phyloP scores from a whole-genome alignment of 768 basidiomycete genomes.

The Royoungia palumana region DNA sequence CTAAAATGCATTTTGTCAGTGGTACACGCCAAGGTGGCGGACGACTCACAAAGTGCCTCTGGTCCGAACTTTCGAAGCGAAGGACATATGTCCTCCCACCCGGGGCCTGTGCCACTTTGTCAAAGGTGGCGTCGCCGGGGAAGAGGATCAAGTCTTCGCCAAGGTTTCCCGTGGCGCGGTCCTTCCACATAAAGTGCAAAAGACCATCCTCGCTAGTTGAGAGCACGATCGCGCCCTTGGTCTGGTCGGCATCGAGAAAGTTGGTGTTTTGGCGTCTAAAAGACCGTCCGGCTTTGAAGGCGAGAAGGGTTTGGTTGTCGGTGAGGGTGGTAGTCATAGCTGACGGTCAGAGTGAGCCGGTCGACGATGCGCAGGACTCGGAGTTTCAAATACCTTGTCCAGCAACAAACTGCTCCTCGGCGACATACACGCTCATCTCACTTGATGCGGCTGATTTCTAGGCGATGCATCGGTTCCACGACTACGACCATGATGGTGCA shows the following conservation, averaged over 20 bases:
- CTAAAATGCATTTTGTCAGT: constrained; percentile 34
- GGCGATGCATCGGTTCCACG: too few relatives aligned
- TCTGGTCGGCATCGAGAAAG: constrained; percentile 60
- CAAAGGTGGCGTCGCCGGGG: constrained; percentile 80
- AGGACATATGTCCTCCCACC: constrained; percentile 79
- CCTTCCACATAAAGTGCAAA: constrained; percentile 78
- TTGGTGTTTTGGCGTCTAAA: constrained; percentile 66
- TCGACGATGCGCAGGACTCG: constrained; percentile 19
- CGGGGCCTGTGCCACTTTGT: constrained; percentile 63
- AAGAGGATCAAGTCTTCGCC: constrained; percentile 88
- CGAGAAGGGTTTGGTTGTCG: constrained; percentile 34
- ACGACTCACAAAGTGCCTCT: constrained; percentile 80
- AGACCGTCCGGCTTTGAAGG: constrained; percentile 71
- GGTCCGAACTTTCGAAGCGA: constrained; percentile 87
- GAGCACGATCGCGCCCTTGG: constrained; percentile 72
- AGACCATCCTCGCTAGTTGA: constrained; percentile 71
- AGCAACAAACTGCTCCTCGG: too few relatives aligned
- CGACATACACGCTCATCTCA: too few relatives aligned
- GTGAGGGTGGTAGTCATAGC: constrained; percentile 28
- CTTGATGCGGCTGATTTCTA: too few relatives aligned
- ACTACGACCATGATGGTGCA: too few relatives aligned
- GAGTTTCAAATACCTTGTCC: too few relatives aligned
- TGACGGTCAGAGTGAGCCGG: background rate
- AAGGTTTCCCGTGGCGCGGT: constrained; percentile 53
- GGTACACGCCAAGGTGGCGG: background rate